phyloP scores from a whole-genome alignment of 495 filamentous ascomycete species.

The Tuber umbilicatum region DNA sequence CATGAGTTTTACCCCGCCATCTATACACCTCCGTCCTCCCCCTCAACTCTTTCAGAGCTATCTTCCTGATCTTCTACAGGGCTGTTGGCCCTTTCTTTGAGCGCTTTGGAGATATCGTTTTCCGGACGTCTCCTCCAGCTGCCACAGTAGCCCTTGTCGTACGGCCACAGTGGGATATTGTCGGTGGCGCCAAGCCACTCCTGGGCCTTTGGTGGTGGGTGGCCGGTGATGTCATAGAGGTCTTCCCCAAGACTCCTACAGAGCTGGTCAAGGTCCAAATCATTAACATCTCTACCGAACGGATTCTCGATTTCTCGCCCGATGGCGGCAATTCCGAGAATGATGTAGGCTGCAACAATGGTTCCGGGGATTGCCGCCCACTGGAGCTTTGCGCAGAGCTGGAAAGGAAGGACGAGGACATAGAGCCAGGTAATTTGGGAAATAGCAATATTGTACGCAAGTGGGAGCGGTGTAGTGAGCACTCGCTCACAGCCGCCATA shows the following conservation, averaged over 20 bases:
- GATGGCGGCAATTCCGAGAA: constrained; percentile 79
- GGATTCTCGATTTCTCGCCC: constrained; percentile 85
- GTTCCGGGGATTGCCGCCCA: constrained; percentile 85
- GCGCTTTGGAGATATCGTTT: constrained; percentile 53
- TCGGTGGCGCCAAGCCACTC: constrained; percentile 52
- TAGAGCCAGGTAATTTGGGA: constrained; percentile 85
- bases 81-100: constrained; percentile 46
- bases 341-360: constrained; percentile 73
- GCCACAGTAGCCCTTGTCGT: constrained; percentile 53
- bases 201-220: constrained; percentile 50
- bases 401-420: constrained; percentile 75
- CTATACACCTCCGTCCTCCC: background rate
- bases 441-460: constrained; percentile 80
- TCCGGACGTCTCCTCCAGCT: constrained; percentile 58
- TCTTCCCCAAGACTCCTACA: constrained; percentile 65
- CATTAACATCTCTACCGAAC: constrained; percentile 81
- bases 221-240: constrained; percentile 63
- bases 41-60: constrained; percentile 17
- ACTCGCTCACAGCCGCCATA: constrained; percentile 71
- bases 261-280: constrained; percentile 71
- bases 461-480: constrained; percentile 73
- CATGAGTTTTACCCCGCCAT: background rate
- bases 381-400: constrained; percentile 55
- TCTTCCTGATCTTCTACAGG: background rate
- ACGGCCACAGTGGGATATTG: constrained; percentile 64